Conservation (phyloP, 495 filamentous ascomycete species). For the Articulospora tetracladia region DNA sequence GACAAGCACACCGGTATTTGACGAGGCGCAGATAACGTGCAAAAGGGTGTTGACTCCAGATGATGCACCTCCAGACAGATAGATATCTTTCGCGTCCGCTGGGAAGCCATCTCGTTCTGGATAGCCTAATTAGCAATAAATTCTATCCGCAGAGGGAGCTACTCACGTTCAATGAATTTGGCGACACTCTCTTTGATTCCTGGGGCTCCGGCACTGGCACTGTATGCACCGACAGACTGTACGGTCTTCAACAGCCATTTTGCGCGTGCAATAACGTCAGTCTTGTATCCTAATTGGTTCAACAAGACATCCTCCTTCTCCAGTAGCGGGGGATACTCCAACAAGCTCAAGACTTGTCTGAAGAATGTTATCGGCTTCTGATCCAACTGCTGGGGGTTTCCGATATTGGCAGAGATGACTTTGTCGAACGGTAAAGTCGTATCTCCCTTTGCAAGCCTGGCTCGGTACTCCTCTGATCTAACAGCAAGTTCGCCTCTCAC, state of each 20-base stretch:
- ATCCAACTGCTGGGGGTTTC: conserved; percentile 97
- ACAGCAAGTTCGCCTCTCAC: conserved; percentile 93
- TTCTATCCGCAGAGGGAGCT: background rate
- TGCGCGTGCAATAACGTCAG: conserved; percentile 83
- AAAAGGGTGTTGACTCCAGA: conserved; percentile 91
- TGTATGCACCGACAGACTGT: conserved; percentile 93
- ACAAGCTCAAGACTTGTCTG: conserved; percentile 89
- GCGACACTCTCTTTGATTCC: conserved; percentile 86
- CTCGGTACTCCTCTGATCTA: conserved; percentile 83
- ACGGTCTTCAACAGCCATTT: conserved; percentile 73
- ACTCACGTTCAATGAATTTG: conserved; percentile 79
- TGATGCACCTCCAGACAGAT: conserved; percentile 85
- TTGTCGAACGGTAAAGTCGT: conserved; percentile 79
- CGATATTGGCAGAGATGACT: conserved; percentile 96
- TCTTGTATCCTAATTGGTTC: conserved; percentile 73
- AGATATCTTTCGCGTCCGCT: conserved; percentile 73
- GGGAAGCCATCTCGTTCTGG: conserved; percentile 81
- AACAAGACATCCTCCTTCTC: conserved; percentile 68
- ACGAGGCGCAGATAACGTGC: conserved; percentile 77
- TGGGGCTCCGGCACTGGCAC: conserved; percentile 82
- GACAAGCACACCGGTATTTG: conserved; percentile 81
- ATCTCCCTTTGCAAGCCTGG: conserved; percentile 47
- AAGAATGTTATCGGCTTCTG: conserved; percentile 99
- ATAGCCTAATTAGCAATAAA: conserved; percentile 3
- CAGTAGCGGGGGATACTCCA: conserved; percentile 84